phyloP scores from a whole-genome alignment of 768 basidiomycete genomes.

The Sarcodon aspratus region DNA sequence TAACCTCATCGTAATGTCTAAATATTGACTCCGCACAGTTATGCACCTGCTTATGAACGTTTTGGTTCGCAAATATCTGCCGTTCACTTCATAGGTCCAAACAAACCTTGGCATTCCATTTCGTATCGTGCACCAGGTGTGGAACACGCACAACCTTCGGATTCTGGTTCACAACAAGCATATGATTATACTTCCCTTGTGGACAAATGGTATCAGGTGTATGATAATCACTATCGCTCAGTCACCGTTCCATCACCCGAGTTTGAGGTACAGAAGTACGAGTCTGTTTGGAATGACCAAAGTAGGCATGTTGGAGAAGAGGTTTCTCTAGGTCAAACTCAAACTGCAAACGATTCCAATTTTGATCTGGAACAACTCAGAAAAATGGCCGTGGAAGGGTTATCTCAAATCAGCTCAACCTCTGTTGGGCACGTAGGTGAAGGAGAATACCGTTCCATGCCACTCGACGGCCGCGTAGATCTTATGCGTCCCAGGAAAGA shows the following conservation, averaged over 20 bases:
- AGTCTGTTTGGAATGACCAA: conserved; percentile 63
- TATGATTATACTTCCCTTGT: conserved; percentile 78
- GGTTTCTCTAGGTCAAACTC: conserved; percentile 5
- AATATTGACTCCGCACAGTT: conserved; percentile 37
- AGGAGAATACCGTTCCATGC: conserved; percentile 72
- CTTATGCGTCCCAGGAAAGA: conserved; percentile 52
- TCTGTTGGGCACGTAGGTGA: conserved; percentile 23
- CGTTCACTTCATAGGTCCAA: conserved; percentile 90
- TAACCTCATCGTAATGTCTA: conserved; percentile 8
- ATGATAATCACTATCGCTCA: conserved; percentile 79
- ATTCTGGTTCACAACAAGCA: conserved; percentile 29
- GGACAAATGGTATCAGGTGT: conserved; percentile 85
- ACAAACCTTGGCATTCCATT: conserved; percentile 88
- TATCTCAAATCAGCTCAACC: neutral
- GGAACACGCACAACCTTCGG: conserved; percentile 18
- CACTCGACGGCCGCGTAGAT: conserved; percentile 82
- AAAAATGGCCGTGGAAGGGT: conserved; percentile 47
- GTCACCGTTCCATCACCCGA: conserved; percentile 23
- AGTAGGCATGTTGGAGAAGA: conserved; percentile 22
- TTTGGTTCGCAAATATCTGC: conserved; percentile 81
- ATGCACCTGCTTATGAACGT: conserved; percentile 93
- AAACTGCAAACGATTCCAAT: conserved; percentile 13
- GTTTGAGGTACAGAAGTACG: conserved; percentile 58
- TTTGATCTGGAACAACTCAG: conserved; percentile 58
- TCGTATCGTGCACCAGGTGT: conserved; percentile 54